Base-by-base conservation (phyloP, 2,329 filamentous ascomycete species). In the Monosporascus sp. region DNA sequence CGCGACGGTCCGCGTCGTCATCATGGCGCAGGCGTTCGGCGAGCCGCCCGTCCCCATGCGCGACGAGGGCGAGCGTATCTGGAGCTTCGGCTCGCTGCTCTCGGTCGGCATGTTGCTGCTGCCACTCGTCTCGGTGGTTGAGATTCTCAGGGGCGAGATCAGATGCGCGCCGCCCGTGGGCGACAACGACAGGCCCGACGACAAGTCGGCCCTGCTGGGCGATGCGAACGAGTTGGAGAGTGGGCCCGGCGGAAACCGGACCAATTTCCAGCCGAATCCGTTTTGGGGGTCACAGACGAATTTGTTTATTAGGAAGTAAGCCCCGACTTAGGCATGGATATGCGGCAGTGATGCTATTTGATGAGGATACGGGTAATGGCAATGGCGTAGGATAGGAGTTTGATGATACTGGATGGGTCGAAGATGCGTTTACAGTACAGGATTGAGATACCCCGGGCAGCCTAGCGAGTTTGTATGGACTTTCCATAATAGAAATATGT, bases 1-100 rank as follows among this genome's bases (percentile, higher is more conserved):
- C 11, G 82, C 82, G 0, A 78, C 80, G 0, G 70, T 79, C 6
- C 75, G 84, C 19, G 77, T 86, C 2, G 72, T 83, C 19, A 61
- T 82, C 27, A 70, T 83, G 5, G 81, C 79, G 0, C 81, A 86
- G 62, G 85, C 84, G 2, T 86, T 88, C 63, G 79, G 80, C 1
- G 66, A 37, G 2, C 79, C 81, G 0, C 73, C 76, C 0, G 72
- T 85, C 3, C 58, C 65, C 22, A 70, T 87, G 2, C 64, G 65
- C 6, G 83, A 84, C 52, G 53, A 68, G 1, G 77, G 74, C 22
- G 84, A 87, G 69, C 78, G 72, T 55, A 69, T 72, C 11, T 87
- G 82, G 82, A 81, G 77, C 58, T 88, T 86, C 60, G 84, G 84
- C 0, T 82, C 85, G 67, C 67, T 86, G 52, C 69, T 87, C 27